Conservation (phyloP, 805 yeast genomes). For the Peterozyma toletana region DNA sequence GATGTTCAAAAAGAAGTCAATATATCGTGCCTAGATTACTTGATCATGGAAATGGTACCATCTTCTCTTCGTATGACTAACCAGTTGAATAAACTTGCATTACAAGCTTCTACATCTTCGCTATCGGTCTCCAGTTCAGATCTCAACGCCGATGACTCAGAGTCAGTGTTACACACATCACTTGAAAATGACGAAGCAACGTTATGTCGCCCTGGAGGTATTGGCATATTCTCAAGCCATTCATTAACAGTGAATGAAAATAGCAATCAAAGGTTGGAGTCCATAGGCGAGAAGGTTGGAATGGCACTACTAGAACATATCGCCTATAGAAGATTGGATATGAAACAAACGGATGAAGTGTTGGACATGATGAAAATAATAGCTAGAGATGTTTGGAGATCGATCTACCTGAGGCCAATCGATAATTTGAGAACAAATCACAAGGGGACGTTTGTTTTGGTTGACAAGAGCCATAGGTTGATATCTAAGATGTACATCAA, state of each 20-base stretch:
- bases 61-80: slow-evolving; percentile 57
- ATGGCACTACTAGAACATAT: slow-evolving; percentile 21
- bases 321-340: slow-evolving; percentile 16
- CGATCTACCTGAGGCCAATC: slow-evolving; percentile 76
- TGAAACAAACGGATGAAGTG: slow-evolving; percentile 45
- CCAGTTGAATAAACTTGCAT: slow-evolving; percentile 24
- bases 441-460: slow-evolving; percentile 72
- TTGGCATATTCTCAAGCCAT: slow-evolving; percentile 27
- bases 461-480: slow-evolving; percentile 33
- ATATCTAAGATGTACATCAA: slow-evolving; percentile 2
- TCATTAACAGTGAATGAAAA: slow-evolving; percentile 34
- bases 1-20: slow-evolving; percentile 35
- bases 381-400: slow-evolving; percentile 87
- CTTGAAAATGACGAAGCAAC: slow-evolving; percentile 10
- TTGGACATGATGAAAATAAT: slow-evolving; percentile 86
- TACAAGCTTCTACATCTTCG: slow-evolving; percentile 7
- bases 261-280: slow-evolving; percentile 53
- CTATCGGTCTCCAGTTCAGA: slow-evolving; percentile 5
- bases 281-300: slow-evolving; percentile 53
- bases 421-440: slow-evolving; percentile 92
- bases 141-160: slow-evolving; percentile 1
- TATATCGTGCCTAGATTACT: slow-evolving; percentile 47
- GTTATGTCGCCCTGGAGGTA: slow-evolving; percentile 29
- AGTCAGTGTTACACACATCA: slow-evolving; percentile 5
- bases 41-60: slow-evolving; percentile 75